Base-by-base conservation (phyloP, 306 rosid species). In the Malus asiatica region DNA sequence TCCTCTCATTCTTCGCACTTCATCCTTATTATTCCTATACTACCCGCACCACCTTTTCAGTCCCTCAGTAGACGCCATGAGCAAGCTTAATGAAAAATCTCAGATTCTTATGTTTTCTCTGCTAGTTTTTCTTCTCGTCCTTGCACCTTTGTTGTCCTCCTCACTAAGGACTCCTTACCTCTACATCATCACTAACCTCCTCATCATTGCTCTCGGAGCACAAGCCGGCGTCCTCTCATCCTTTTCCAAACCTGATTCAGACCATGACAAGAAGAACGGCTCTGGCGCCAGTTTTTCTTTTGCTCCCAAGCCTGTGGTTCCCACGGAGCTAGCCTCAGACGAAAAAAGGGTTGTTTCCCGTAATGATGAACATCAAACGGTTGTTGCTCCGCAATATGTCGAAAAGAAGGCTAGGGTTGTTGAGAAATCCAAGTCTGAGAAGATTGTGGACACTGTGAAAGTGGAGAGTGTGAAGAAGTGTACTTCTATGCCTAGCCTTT, bases 191-290 rank as follows among this genome's bases (percentile, higher is more conserved):
- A 81, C 86, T 38, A 91, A 91, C 70, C 74, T 88, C 72, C 89
- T 93, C 58, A 86, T 93, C 59, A 79, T 93, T 29, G 80, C 87
- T 68, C 87, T 93, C 2, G 92, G 91, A n/a, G 96, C 86, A 23
- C 89, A 93, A 78, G 96, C 97, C 1, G 98, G 98, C 12, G 77
- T 91, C 80, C 84, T 93, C 61, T 82, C 91, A 16, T 68, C 79
- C 75, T 79, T 84, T 58, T 74, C 91, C 60, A 78, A 77, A 11
- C 86, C 90, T 67, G 5, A 48, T 48, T 82, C 72, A 20, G 83
- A 86, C 59, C 80, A 85, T 52, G 85, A 86, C 67, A 86, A 33
- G 57, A 83, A 74, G 15, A 68, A 45, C 23, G 22, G 61, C 19
- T 8, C 13, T 1, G 29, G 44, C 18, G n/a, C 74, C 52, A 22